Evolutionary conservation across 306 rosid genomes (phyloP), one percentile per base, ranked within the genome.

Genomic region (Quercus alba): DNA sequence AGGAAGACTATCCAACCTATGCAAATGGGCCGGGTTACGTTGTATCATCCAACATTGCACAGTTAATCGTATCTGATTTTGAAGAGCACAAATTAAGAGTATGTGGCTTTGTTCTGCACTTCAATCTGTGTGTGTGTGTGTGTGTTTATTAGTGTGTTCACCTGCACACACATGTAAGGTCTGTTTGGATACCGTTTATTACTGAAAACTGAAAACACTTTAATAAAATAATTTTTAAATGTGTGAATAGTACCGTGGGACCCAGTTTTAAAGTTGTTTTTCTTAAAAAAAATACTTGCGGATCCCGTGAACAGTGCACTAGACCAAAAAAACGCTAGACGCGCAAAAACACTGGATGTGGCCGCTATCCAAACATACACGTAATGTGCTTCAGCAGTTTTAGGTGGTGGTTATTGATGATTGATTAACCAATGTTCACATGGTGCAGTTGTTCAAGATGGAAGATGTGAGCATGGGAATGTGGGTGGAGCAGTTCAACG

Each of bases 391-490:
- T 55, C 20, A 49, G 46, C 12, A 41, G 46, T 41, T 41, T 41
- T 41, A 41, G 46, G 46, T 8, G 8, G 23, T 63, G 52, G 73
- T 25, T 64, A 5, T 74, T 41, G 35, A 8, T 21, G 74, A 54
- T 80, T 33, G 30, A 2, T 21, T 26, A 75, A 49, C 58, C 51
- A 14, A 64, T 63, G 74, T 77, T n/a, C 35, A 35, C 11, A 6
- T 54, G 75, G 61, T 56, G 77, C 94, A 94, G 98, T 82, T 94
- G 67, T 94, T 92, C 85, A 94, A 94, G 89, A 94, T 94, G 98
- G 98, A 94, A 84, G 98, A 94, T 68, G 98, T 94, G 84, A 92
- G 97, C 92, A 89, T 94, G 97, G 97, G 97, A 86, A 94, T 91
- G 97, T 94, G 97, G 98, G 97, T 92, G 54, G 93, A 85, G 83